Evolutionary conservation across 1,139 yeast species (phyloP).

Genomic region (Geotrichum klebahnii): DNA sequence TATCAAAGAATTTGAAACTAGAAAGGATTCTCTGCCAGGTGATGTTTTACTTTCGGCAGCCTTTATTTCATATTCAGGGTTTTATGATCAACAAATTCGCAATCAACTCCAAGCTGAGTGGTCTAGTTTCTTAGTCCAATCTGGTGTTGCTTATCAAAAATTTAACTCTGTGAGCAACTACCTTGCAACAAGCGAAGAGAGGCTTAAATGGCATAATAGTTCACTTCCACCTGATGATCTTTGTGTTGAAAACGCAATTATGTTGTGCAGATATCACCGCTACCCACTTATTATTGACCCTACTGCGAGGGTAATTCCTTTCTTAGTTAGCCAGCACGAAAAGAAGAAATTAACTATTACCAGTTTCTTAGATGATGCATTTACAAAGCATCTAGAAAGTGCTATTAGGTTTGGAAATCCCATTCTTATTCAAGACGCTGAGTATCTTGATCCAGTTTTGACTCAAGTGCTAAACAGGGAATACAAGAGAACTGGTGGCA

Average conservation of each 20-base stretch:
- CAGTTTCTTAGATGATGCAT: slow-evolving; percentile 70
- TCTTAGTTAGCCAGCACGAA: slow-evolving; percentile 39
- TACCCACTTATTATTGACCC: slow-evolving; percentile 75
- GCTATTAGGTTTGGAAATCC: slow-evolving; percentile 80
- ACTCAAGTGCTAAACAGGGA: slow-evolving; percentile 61
- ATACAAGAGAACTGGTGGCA: slow-evolving; percentile 63
- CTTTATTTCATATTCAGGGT: slow-evolving; percentile 59
- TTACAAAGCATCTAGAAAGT: slow-evolving; percentile 67
- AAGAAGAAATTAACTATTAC: slow-evolving; percentile 50
- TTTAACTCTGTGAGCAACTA: slow-evolving; percentile 38
- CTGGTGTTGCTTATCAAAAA: slow-evolving; percentile 46
- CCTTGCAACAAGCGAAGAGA: slow-evolving; percentile 44
- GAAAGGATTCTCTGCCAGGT: slow-evolving; percentile 55
- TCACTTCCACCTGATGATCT: slow-evolving; percentile 58
- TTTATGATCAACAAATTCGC: slow-evolving; percentile 53
- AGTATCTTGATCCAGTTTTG: slow-evolving; percentile 69
- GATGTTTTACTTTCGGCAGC: slow-evolving; percentile 63
- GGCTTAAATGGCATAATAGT: slow-evolving; percentile 49
- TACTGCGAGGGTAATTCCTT: slow-evolving; percentile 46
- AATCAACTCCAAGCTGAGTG: slow-evolving; percentile 42
- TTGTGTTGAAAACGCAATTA: slow-evolving; percentile 59
- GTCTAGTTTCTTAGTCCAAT: slow-evolving; percentile 41
- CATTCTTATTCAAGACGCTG: slow-evolving; percentile 72
- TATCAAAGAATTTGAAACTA: slow-evolving; percentile 48
- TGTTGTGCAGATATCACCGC: slow-evolving; percentile 44